Evolutionary conservation across 2,329 filamentous ascomycete species (phyloP), one percentile per base, ranked within the genome.

Genomic region (Curvularia eragrostidis): DNA sequence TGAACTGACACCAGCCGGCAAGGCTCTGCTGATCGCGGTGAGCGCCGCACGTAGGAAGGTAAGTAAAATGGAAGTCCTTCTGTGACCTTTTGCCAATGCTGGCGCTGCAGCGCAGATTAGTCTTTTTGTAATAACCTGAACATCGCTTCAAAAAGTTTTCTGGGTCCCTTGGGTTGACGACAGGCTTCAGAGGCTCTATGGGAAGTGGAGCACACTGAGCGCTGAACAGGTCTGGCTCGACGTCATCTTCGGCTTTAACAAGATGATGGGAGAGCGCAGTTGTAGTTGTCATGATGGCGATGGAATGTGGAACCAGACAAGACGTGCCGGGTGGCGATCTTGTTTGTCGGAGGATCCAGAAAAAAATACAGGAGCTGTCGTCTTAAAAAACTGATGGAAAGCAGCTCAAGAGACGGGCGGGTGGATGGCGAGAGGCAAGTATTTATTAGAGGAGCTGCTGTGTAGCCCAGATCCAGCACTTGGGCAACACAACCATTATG

Each of bases 111-210:
- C 69, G 63, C 1, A 60, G 32, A 15, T 52, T 64, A 3, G 62
- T 73, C 53, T 68, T 71, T 51, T 73, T 73, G 56, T 66, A 72
- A 50, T 61, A 56, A 21, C 68, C 69, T 12, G 67, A 69, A 30
- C 71, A 74, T 55, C 67, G 60, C 50, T 56, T 66, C 24, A 72
- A 51, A 42, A 68, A 72, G 41, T 64, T 59, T 46, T 73, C 70
- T 7, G 71, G 71, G 49, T 75, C 72, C 48, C 61, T 66, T 44
- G 64, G 53, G 44, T 70, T 65, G 23, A 54, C 42, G 1, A 59
- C 30, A 36, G 30, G 55, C 13, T 63, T 53, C 44, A 63, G 34
- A 23, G 54, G 34, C 15, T 64, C 55, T 9, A 43, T 23, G 44
- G 39, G 42, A 32, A 19, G 36, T 15, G 53, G 26, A 6, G 51